phyloP scores from a whole-genome alignment of 1,139 yeast species.

The Saccharomycopsis crataegensis region DNA sequence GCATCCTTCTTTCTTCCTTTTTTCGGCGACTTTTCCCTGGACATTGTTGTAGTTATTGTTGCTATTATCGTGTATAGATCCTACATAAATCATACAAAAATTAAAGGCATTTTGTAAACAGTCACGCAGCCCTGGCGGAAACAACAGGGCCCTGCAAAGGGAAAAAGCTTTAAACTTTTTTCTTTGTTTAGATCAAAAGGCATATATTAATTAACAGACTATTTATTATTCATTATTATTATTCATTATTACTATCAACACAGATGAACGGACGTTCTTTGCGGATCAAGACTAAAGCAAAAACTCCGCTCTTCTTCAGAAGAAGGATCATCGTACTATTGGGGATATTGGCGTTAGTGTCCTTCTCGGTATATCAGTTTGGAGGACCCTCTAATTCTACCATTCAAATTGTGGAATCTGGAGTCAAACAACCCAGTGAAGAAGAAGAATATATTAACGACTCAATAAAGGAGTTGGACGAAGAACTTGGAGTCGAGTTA shows the following conservation, averaged over 20 bases:
- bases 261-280: too few species aligned
- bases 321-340: not conserved
- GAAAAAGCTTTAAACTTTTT: too few species aligned
- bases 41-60: not conserved
- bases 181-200: too few species aligned
- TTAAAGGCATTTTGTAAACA: not conserved
- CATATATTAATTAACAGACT: too few species aligned
- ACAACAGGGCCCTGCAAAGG: too few species aligned
- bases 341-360: not conserved
- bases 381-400: not conserved
- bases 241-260: too few species aligned
- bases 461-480: not conserved
- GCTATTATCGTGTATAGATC: not conserved
- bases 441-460: not conserved
- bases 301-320: not conserved
- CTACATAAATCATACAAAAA: not conserved
- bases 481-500: not conserved
- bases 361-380: not conserved
- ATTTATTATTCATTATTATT: too few species aligned
- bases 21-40: conserved; percentile 12
- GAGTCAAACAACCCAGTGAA: not conserved
- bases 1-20: conserved; percentile 53
- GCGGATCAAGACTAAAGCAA: too few species aligned
- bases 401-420: too few species aligned
- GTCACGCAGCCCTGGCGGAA: too few species aligned